Evolutionary conservation across 2,329 filamentous ascomycete species (phyloP).

Genomic region (Cladosporium sp.): DNA sequence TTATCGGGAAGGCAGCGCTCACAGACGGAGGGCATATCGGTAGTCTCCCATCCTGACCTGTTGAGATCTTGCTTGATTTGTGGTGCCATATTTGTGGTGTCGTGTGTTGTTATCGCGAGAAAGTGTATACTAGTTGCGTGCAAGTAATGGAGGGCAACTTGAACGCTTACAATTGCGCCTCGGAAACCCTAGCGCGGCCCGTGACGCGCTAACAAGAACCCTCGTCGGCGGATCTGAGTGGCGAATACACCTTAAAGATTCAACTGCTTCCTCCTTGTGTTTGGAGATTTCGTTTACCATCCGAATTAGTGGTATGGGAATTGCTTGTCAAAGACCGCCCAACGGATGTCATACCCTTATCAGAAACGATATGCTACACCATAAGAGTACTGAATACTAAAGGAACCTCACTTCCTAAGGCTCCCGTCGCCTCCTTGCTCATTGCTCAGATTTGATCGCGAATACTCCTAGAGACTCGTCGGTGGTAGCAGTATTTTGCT

Average conservation of each 20-base stretch:
- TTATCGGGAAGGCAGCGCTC: conserved; percentile 95
- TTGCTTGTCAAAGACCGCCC: too few species aligned
- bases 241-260: not conserved
- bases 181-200: not conserved
- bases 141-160: not conserved
- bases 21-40: conserved; percentile 83
- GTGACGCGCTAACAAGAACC: not conserved
- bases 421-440: too few species aligned
- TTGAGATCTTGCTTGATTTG: conserved; percentile 97
- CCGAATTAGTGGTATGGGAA: not conserved
- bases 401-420: too few species aligned
- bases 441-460: too few species aligned
- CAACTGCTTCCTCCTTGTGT: not conserved
- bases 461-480: too few species aligned
- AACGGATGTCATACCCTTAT: too few species aligned
- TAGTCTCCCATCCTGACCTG: conserved; percentile 92
- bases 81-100: conserved; percentile 64
- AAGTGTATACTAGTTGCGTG: not conserved
- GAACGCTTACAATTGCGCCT: not conserved
- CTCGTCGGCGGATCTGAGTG: not conserved
- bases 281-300: not conserved
- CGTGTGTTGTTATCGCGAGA: not conserved
- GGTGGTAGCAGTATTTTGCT: too few species aligned
- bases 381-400: too few species aligned
- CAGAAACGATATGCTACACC: too few species aligned